Evolutionary conservation across 495 filamentous ascomycete species (phyloP).

Genomic region (Xylona heveae): DNA sequence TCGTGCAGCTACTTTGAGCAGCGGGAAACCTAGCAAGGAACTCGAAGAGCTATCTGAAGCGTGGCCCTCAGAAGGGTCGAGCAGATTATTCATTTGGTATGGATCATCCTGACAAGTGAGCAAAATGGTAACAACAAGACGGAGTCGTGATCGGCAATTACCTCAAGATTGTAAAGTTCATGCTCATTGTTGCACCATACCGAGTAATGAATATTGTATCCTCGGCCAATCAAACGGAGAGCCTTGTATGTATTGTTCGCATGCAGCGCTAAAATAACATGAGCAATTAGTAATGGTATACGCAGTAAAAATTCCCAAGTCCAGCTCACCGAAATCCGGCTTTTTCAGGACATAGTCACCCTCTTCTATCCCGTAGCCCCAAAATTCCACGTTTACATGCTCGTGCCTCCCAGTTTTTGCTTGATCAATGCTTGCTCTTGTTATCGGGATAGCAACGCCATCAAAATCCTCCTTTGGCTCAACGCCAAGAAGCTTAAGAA

Average conservation of each 20-base stretch:
- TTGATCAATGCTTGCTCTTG: slow-evolving; percentile 10
- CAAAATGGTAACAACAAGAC: not conserved
- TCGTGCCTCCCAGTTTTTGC: slow-evolving; percentile 25
- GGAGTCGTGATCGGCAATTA: slow-evolving; percentile 8
- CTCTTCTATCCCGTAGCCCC: slow-evolving; percentile 32
- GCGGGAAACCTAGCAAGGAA: slow-evolving; percentile 21
- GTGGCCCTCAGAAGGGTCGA: slow-evolving; percentile 13
- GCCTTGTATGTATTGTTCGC: slow-evolving; percentile 49
- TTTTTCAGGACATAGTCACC: slow-evolving; percentile 14
- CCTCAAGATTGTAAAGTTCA: slow-evolving; percentile 39
- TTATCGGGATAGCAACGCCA: slow-evolving; percentile 32
- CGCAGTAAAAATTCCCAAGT: too few species aligned
- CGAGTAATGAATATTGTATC: slow-evolving; percentile 38
- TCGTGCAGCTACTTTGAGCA: slow-evolving; percentile 23
- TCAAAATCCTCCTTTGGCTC: slow-evolving; percentile 31
- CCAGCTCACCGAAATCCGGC: too few species aligned
- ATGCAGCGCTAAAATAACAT: too few species aligned
- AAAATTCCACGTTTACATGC: slow-evolving; percentile 45
- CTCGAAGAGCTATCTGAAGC: not conserved
- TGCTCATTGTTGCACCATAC: slow-evolving; percentile 46
- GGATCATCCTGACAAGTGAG: slow-evolving; percentile 26
- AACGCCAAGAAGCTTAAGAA: slow-evolving; percentile 31
- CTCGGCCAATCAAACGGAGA: slow-evolving; percentile 27
- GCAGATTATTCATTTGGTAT: slow-evolving; percentile 36
- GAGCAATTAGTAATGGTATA: too few species aligned